Evolutionary conservation across 202 grass and related monocot genomes (phyloP).

Genomic region (Zoysia matrella): DNA sequence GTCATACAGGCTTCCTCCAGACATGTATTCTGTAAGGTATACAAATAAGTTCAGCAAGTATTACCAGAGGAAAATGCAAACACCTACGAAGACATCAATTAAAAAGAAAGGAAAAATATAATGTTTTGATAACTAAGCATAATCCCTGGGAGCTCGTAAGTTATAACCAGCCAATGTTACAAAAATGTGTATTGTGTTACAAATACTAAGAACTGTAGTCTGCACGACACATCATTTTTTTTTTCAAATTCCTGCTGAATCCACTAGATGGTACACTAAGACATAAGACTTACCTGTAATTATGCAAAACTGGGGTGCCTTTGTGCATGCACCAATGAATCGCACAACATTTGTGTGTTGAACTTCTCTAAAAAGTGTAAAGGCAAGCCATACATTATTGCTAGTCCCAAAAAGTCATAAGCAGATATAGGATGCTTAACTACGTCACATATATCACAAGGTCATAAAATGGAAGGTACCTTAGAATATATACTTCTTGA

Average conservation of each 20-base stretch:
- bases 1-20: slow-evolving; percentile 91
- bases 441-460: slow-evolving; percentile 27
- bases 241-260: slow-evolving; percentile 26
- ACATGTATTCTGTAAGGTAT: slow-evolving; percentile 80
- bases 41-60: slow-evolving; percentile 21
- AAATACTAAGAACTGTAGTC: slow-evolving; percentile 21
- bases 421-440: slow-evolving; percentile 17
- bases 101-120: slow-evolving; percentile 18
- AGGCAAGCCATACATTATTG: slow-evolving; percentile 32
- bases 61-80: slow-evolving; percentile 15
- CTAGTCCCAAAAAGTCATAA: background rate
- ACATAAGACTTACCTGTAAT: slow-evolving; percentile 73
- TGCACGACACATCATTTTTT: background rate
- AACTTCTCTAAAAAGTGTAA: slow-evolving; percentile 71
- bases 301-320: slow-evolving; percentile 83
- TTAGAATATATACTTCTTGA: slow-evolving; percentile 98
- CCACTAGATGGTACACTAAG: slow-evolving; percentile 3
- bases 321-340: slow-evolving; percentile 90
- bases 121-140: slow-evolving; percentile 35
- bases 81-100: slow-evolving; percentile 6
- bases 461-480: slow-evolving; percentile 55
- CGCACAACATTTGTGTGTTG: slow-evolving; percentile 87
- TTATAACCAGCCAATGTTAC: slow-evolving; percentile 12
- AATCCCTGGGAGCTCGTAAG: slow-evolving; percentile 2
- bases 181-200: background rate